phyloP scores from a whole-genome alignment of 225 moss, liverwort and hornwort genomes.

The Lunularia cruciata region DNA sequence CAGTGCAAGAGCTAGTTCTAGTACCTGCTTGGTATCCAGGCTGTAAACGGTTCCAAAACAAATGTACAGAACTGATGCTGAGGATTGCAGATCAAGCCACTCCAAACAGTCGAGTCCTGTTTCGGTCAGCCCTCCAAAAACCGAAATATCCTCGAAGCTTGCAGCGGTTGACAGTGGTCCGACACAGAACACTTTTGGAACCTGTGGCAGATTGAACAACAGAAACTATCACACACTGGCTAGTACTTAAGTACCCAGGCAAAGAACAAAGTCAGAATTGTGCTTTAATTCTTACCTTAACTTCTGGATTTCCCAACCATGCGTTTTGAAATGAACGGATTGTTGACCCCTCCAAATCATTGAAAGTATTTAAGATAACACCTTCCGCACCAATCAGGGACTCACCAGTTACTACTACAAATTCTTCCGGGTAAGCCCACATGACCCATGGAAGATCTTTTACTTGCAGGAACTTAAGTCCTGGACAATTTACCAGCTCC shows the following conservation, averaged over 20 bases:
- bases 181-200: slow-evolving; percentile 5
- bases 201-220: background rate
- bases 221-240: background rate
- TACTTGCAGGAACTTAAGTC: slow-evolving; percentile 4
- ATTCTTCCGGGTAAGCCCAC: slow-evolving; percentile 12
- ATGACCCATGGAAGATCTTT: slow-evolving; percentile 16
- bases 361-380: slow-evolving; percentile 17
- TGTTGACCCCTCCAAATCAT: slow-evolving; percentile 8
- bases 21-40: slow-evolving; percentile 24
- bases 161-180: slow-evolving; percentile 8
- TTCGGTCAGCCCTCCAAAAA: background rate
- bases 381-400: slow-evolving; percentile 14
- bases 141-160: background rate
- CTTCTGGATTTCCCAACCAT: slow-evolving; percentile 18
- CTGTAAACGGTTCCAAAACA: slow-evolving; percentile 48
- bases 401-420: background rate
- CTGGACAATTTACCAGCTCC: background rate
- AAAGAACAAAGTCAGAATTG: too few relatives aligned
- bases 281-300: background rate
- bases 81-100: slow-evolving; percentile 48
- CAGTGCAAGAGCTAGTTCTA: slow-evolving; percentile 45
- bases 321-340: slow-evolving; percentile 14
- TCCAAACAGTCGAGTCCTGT: slow-evolving; percentile 4
- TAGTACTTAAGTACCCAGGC: slow-evolving; percentile 3
- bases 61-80: slow-evolving; percentile 49